phyloP scores from a whole-genome alignment of 2,329 filamentous ascomycete species.

The Cladosporium sp. region DNA sequence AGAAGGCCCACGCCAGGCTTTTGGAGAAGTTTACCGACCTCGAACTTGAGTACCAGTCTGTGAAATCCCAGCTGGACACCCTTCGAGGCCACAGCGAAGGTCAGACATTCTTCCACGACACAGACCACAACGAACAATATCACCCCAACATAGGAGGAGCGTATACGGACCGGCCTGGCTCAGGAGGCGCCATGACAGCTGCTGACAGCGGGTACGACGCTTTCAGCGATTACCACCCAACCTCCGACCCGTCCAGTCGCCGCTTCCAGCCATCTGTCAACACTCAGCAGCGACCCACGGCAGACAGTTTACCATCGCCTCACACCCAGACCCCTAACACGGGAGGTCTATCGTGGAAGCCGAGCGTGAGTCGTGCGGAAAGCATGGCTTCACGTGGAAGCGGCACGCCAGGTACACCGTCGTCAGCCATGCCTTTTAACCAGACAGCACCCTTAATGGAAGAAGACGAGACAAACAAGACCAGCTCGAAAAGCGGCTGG shows the following conservation, averaged over 20 bases:
- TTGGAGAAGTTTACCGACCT: slow-evolving; percentile 49
- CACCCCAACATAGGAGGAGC: slow-evolving; percentile 13
- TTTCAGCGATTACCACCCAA: slow-evolving; percentile 20
- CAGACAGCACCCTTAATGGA: slow-evolving; percentile 26
- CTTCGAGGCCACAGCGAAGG: slow-evolving; percentile 14
- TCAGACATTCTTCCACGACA: slow-evolving; percentile 7
- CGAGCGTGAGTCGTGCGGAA: slow-evolving; percentile 9
- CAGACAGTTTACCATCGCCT: slow-evolving; percentile 14
- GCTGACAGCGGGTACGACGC: slow-evolving; percentile 21
- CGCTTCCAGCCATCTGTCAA: slow-evolving; percentile 5
- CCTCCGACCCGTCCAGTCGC: slow-evolving; percentile 21
- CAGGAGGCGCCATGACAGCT: slow-evolving; percentile 15
- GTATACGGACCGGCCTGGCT: slow-evolving; percentile 13
- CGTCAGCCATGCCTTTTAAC: slow-evolving; percentile 20
- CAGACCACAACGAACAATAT: background rate
- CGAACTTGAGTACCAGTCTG: slow-evolving; percentile 29
- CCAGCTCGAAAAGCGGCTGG: slow-evolving; percentile 12
- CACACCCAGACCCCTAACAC: slow-evolving; percentile 20
- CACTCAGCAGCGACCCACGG: background rate
- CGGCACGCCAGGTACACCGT: slow-evolving; percentile 45
- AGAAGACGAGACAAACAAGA: slow-evolving; percentile 14
- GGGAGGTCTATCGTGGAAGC: slow-evolving; percentile 24
- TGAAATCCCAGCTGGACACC: slow-evolving; percentile 24
- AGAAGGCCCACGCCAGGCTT: slow-evolving; percentile 50
- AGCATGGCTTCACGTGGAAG: background rate